Percentiles rank a stretch among this genome's conserved stretches.
phyloP scores from a whole-genome alignment of 23 red algal genomes.

The Cyanidiococcus yangmingshanensis region DNA sequence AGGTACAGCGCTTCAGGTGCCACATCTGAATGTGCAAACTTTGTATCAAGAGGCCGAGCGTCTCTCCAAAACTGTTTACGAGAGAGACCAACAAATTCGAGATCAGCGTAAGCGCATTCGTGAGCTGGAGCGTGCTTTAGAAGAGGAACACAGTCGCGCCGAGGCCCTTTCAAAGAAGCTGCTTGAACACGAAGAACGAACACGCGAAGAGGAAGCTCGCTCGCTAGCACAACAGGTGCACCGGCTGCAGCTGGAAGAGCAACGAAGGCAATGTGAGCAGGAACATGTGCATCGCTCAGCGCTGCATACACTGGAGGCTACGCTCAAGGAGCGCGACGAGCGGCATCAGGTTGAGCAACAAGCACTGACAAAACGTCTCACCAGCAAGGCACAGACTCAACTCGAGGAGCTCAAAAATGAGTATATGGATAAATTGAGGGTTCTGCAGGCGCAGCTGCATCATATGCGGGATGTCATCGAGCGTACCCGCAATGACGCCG shows the following conservation, averaged over 20 bases:
- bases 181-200: conserved; percentile 33
- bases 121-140: conserved; percentile 30
- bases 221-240: conserved; percentile 33
- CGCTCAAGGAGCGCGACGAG: conserved; percentile 45
- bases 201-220: conserved; percentile 42
- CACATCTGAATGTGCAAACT: conserved; percentile 56
- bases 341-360: conserved; percentile 39
- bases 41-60: conserved; percentile 58
- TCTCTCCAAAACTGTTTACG: conserved; percentile 52
- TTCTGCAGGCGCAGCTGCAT: conserved; percentile 37
- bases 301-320: conserved; percentile 36
- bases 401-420: conserved; percentile 20
- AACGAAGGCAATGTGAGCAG: conserved; percentile 33
- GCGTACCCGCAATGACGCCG: conserved; percentile 35
- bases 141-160: conserved; percentile 34
- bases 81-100: conserved; percentile 48
- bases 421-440: conserved; percentile 20
- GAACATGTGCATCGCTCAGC: conserved; percentile 34
- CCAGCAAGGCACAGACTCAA: conserved; percentile 23
- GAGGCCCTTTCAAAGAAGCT: conserved; percentile 28
- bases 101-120: conserved; percentile 10
- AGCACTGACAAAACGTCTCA: conserved; percentile 28
- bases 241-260: conserved; percentile 21
- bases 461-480: conserved; percentile 44
- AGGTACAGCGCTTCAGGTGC: no score